A percentile compares a stretch with the other conserved stretches of the same genome.
Evolutionary conservation across 495 filamentous ascomycete genomes (phyloP).

Genomic region (Hypoxylon rickii): DNA sequence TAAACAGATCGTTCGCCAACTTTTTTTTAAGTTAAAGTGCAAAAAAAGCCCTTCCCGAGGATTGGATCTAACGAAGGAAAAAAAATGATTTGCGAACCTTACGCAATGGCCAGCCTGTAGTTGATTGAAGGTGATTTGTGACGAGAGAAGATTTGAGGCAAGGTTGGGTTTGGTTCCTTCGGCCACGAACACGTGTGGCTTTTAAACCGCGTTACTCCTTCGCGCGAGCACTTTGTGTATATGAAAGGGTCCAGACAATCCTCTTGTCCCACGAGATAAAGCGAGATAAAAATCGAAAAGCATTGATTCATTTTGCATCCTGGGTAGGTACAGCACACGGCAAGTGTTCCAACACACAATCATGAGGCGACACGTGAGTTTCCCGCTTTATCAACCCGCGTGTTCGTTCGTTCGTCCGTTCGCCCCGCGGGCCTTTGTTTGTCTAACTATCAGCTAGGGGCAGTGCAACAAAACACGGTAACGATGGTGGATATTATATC

Average conservation of each 20-base stretch:
- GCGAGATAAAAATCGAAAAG: slow-evolving; percentile 23
- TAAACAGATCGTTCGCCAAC: background rate
- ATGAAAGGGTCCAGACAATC: slow-evolving; percentile 17
- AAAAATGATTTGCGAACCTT: background rate
- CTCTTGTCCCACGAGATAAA: slow-evolving; percentile 26
- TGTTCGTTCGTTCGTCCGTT: too few relatives aligned
- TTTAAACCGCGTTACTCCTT: slow-evolving; percentile 12
- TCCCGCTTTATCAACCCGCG: too few relatives aligned
- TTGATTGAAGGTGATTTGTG: background rate
- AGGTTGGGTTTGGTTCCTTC: slow-evolving; percentile 1
- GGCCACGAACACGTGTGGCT: too few relatives aligned
- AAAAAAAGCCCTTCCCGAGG: slow-evolving; percentile 14
- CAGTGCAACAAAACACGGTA: slow-evolving; percentile 18
- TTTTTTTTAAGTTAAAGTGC: slow-evolving; percentile 7
- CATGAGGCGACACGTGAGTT: slow-evolving; percentile 20
- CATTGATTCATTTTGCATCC: slow-evolving; percentile 14
- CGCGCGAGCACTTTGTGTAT: too few relatives aligned
- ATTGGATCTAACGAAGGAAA: too few relatives aligned
- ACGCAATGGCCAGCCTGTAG: slow-evolving; percentile 24
- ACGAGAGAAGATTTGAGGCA: background rate
- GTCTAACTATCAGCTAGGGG: slow-evolving; percentile 14
- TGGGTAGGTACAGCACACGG: too few relatives aligned
- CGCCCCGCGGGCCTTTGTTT: slow-evolving; percentile 25
- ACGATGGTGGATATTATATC: too few relatives aligned
- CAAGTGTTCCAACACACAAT: slow-evolving; percentile 19